phyloP scores from a whole-genome alignment of 139 green algal genomes.

The Micromonas commoda region DNA sequence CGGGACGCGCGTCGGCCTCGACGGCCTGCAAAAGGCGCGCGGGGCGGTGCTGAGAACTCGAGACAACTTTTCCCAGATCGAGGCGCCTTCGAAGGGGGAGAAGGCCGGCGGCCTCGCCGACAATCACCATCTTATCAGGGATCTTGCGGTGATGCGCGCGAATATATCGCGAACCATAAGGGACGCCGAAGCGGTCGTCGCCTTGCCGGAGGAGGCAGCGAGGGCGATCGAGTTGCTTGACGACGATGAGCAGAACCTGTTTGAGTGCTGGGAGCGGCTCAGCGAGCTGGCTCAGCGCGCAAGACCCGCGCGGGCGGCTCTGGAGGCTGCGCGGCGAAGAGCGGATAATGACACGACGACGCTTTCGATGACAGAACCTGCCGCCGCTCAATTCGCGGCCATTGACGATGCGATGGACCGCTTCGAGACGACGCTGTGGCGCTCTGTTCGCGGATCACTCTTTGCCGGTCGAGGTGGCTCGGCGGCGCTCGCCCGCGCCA shows the following conservation, averaged over 20 bases:
- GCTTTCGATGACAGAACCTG: background rate
- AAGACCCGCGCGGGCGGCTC: background rate
- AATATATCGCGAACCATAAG: background rate
- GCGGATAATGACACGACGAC: background rate
- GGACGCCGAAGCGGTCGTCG: background rate
- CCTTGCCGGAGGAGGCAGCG: background rate
- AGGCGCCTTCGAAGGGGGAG: background rate
- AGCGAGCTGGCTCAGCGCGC: background rate
- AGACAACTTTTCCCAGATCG: background rate
- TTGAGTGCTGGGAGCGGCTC: background rate
- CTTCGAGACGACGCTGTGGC: constrained; percentile 6
- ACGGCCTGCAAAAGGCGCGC: background rate
- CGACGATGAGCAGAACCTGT: background rate
- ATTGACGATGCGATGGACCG: background rate
- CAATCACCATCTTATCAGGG: background rate
- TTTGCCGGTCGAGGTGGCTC: background rate
- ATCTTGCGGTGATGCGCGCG: background rate
- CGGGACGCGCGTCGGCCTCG: background rate
- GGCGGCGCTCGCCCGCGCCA: background rate
- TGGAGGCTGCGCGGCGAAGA: background rate
- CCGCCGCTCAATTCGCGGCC: background rate
- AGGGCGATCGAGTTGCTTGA: constrained; percentile 5
- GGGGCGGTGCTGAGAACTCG: background rate
- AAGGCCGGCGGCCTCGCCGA: background rate
- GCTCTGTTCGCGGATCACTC: background rate